These are phyloP conservation scores for Dictyostelium intermedium DNA, from an alignment of 78 protist genomes.

Conservation along the genomic window DNA sequence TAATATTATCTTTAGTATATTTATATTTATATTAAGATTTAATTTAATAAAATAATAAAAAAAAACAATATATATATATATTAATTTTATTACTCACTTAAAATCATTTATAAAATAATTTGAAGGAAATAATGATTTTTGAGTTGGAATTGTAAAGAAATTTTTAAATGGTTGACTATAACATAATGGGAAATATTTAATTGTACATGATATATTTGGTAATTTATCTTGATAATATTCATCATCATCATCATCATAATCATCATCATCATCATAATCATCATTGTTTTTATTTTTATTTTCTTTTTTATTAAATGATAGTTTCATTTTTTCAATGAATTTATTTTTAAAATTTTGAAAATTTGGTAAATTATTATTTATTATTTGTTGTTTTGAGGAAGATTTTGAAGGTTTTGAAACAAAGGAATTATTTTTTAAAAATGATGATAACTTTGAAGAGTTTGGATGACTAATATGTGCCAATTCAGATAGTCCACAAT, in stretches of 20 bases:
- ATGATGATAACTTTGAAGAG: too few relatives aligned
- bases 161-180: neutral
- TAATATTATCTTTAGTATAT: too few relatives aligned
- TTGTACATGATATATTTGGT: neutral
- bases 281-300: neutral
- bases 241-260: neutral
- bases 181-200: conserved; percentile 4
- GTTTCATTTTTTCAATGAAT: neutral
- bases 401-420: too few relatives aligned
- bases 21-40: too few relatives aligned
- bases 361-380: neutral
- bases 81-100: neutral
- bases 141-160: conserved; percentile 39
- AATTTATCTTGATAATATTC: neutral
- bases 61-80: neutral
- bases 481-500: conserved; percentile 22
- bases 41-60: neutral
- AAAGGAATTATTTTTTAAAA: neutral
- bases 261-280: neutral
- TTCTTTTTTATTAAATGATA: neutral
- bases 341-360: neutral
- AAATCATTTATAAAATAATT: conserved; percentile 19
- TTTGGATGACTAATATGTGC: conserved; percentile 67
- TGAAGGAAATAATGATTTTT: conserved; percentile 26
- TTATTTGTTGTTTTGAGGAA: neutral